Conservation (phyloP, 768 basidiomycete species). For the Boletus tylopilopsis region DNA sequence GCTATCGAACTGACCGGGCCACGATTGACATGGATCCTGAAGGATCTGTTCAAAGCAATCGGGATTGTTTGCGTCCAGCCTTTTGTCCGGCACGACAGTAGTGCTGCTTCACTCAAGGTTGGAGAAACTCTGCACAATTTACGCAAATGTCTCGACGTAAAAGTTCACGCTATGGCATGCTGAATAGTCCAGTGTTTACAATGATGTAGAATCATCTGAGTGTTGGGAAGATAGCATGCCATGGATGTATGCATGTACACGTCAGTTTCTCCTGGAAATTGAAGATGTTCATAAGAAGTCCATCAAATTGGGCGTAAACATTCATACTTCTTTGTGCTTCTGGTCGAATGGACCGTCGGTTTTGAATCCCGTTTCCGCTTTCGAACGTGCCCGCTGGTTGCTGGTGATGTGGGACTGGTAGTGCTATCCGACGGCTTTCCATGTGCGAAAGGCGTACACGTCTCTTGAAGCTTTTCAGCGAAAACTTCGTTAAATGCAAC, state of each 20-base stretch:
- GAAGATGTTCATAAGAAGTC: neutral
- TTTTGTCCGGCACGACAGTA: slow-evolving; percentile 34
- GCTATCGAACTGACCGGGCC: slow-evolving; percentile 93
- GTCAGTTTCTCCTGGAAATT: slow-evolving; percentile 9
- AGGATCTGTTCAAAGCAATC: slow-evolving; percentile 74
- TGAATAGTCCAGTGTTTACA: slow-evolving; percentile 1
- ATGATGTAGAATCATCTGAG: neutral
- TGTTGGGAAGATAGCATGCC: neutral
- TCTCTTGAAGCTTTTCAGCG: slow-evolving; percentile 10
- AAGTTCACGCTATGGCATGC: slow-evolving; percentile 36
- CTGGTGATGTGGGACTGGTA: neutral
- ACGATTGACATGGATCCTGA: slow-evolving; percentile 74
- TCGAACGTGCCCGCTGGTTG: neutral
- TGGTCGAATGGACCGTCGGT: neutral
- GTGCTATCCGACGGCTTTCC: neutral
- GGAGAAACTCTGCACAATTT: slow-evolving; percentile 53
- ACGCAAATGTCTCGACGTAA: slow-evolving; percentile 63
- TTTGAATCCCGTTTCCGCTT: slow-evolving; percentile 15
- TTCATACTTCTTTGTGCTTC: slow-evolving; percentile 11
- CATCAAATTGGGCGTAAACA: neutral
- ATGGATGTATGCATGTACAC: neutral
- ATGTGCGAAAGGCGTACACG: neutral
- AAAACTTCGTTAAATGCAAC: slow-evolving; percentile 17
- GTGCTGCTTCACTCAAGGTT: slow-evolving; percentile 39
- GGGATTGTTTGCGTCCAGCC: slow-evolving; percentile 67